phyloP scores from a whole-genome alignment of 768 basidiomycete species.

The Phlebiopsis gigantea region DNA sequence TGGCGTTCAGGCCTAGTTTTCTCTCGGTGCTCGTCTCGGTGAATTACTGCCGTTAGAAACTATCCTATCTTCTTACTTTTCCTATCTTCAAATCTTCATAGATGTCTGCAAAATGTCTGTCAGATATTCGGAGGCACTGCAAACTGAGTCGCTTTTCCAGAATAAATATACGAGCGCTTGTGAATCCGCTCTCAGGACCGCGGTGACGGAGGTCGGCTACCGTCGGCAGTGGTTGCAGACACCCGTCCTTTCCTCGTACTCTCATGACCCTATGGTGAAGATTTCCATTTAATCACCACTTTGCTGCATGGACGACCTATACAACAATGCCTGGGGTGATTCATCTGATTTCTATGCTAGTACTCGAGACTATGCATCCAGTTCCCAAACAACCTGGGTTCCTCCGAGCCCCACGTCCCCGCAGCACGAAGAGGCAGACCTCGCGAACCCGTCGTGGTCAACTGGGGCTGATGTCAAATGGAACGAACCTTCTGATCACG shows the following conservation, averaged over 20 bases:
- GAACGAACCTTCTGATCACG: constrained; percentile 38
- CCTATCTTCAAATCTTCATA: too few species aligned
- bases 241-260: background rate
- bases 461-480: constrained; percentile 38
- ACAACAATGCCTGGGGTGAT: constrained; percentile 67
- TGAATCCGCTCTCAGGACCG: background rate
- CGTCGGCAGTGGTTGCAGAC: background rate
- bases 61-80: too few species aligned
- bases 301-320: constrained; percentile 64
- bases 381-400: constrained; percentile 7
- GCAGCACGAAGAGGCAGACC: constrained; percentile 46
- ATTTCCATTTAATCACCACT: background rate
- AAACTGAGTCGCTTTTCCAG: too few species aligned
- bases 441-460: constrained; percentile 55
- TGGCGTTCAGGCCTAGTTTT: too few species aligned
- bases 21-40: too few species aligned
- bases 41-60: too few species aligned
- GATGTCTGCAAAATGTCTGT: too few species aligned
- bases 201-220: constrained; percentile 2
- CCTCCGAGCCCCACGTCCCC: constrained; percentile 11
- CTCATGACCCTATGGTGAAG: constrained; percentile 1
- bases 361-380: constrained; percentile 7
- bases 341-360: constrained; percentile 27
- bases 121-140: too few species aligned
- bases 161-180: background rate